Evolutionary conservation across 2,329 filamentous ascomycete species (phyloP), one percentile per base, ranked within the genome.

Genomic region (Botryosphaeria dothidea): DNA sequence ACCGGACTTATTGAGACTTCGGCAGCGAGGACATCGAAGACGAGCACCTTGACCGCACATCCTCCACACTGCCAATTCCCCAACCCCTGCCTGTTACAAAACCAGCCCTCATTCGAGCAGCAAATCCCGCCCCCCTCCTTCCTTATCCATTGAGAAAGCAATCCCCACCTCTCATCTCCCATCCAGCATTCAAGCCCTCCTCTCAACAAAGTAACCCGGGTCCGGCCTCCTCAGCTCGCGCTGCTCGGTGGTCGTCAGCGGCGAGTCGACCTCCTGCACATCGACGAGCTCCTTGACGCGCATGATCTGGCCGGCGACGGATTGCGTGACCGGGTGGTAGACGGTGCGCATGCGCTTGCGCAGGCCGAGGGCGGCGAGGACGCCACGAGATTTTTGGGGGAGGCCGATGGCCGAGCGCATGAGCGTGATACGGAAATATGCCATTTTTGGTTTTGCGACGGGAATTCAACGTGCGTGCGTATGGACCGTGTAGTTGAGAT

Each of bases 261-360:
- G 77, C 67, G 80, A 76, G 36, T 89, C 87, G 49, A 96, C 92
- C 80, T 96, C 93, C 70, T 88, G 83, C 38, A 97, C 92, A 62
- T 87, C 84, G 51, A 97, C 92, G 68, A 97, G 83, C 81, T 97
- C 93, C 83, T 97, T 97, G 71, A 97, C 92, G 79, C 90, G 90
- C 84, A 97, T 90, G 74, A 97, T 92, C 82, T 96, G 92, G 75
- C 93, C 93, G 9, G 93, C 93, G 67, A 92, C 88, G 70, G 92
- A 88, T 46, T 89, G 87, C 67, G 86, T 86, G 67, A 96, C 92
- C 41, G 92, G 91, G 79, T 96, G 90, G 84, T 96, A 97, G 73
- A 97, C 93, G 62, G 91, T 94, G 74, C 89, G 89, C 85, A 90
- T 89, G 73, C 93, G 91, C 77, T 91, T 92, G 72, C 89, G 91